Conservation (phyloP, 257 asterid species). For the Solanum verrucosum region DNA sequence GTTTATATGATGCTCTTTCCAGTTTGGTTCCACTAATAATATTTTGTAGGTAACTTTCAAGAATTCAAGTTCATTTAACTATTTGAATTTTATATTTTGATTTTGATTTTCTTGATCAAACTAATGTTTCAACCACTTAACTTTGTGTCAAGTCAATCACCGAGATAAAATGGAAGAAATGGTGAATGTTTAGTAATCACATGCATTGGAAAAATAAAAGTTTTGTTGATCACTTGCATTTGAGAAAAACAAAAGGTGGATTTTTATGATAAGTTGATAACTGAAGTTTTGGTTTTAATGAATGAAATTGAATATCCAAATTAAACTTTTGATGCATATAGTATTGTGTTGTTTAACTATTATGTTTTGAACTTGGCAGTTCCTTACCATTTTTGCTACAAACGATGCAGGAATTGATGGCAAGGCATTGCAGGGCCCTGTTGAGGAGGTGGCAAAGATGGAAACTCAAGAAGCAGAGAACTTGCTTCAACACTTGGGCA, state of each 20-base stretch:
- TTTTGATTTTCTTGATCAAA: not conserved
- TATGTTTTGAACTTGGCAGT: not conserved
- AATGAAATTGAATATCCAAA: not conserved
- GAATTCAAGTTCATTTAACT: not conserved
- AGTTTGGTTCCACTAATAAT: not conserved
- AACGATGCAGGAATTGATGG: conserved; percentile 27
- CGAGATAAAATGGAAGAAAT: not conserved
- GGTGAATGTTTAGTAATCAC: not conserved
- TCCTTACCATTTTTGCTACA: not conserved
- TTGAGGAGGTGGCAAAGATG: conserved; percentile 64
- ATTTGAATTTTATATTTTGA: not conserved
- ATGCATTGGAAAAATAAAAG: too few relatives aligned
- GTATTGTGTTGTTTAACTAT: not conserved
- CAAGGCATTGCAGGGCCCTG: conserved; percentile 49
- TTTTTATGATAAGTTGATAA: not conserved
- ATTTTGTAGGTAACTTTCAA: not conserved
- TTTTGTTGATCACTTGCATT: not conserved
- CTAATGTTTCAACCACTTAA: not conserved
- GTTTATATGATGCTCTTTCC: not conserved
- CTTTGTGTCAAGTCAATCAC: not conserved
- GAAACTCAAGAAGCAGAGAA: conserved; percentile 70
- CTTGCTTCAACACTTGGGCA: conserved; percentile 57
- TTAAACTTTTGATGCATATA: not conserved
- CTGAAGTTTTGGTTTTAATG: not conserved
- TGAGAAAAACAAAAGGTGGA: not conserved